Percentiles rank a stretch among this genome's conserved stretches.
Conservation (phyloP, 2,329 filamentous ascomycete genomes). For the Hymenoscyphus fructigenus region DNA sequence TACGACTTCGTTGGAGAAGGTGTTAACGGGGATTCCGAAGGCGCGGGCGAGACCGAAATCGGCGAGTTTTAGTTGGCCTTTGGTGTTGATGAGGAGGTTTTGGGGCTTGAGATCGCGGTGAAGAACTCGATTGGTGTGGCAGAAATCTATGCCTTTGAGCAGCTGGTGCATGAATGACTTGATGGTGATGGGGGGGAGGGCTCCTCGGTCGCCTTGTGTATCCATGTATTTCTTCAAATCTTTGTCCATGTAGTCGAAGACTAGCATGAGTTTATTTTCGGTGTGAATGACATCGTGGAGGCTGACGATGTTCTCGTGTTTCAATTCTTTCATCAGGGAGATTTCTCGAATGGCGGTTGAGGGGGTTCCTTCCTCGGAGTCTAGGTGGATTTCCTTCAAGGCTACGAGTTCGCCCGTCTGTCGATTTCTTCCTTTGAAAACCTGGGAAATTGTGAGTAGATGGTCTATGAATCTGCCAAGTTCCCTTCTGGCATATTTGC, state of each 20-base stretch:
- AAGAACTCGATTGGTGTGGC: conserved; percentile 93
- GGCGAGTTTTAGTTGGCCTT: conserved; percentile 86
- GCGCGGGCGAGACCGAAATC: conserved; percentile 93
- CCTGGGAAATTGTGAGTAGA: conserved; percentile 52
- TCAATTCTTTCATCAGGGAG: conserved; percentile 98
- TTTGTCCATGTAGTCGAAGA: conserved; percentile 98
- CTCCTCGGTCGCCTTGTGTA: conserved; percentile 81
- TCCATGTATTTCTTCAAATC: conserved; percentile 99
- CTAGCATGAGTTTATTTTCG: conserved; percentile 99
- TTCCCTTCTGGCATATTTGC: not conserved
- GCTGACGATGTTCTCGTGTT: conserved; percentile 97
- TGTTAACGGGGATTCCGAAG: conserved; percentile 96
- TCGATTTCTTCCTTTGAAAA: conserved; percentile 97
- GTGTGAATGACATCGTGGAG: conserved; percentile 99
- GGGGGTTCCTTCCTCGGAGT: conserved; percentile 96
- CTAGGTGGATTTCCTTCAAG: conserved; percentile 97
- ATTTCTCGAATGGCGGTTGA: conserved; percentile 98
- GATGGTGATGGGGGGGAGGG: conserved; percentile 85
- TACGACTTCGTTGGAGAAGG: conserved; percentile 96
- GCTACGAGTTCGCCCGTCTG: conserved; percentile 96
- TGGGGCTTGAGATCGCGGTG: conserved; percentile 96
- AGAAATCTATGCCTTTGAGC: conserved; percentile 93
- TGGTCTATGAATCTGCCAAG: not conserved
- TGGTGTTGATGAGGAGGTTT: conserved; percentile 91
- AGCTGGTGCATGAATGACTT: conserved; percentile 99